Evolutionary conservation across 1,284 basidiomycete genomes (phyloP), one percentile per base, ranked within the genome.

Genomic region (Athelia sp.): DNA sequence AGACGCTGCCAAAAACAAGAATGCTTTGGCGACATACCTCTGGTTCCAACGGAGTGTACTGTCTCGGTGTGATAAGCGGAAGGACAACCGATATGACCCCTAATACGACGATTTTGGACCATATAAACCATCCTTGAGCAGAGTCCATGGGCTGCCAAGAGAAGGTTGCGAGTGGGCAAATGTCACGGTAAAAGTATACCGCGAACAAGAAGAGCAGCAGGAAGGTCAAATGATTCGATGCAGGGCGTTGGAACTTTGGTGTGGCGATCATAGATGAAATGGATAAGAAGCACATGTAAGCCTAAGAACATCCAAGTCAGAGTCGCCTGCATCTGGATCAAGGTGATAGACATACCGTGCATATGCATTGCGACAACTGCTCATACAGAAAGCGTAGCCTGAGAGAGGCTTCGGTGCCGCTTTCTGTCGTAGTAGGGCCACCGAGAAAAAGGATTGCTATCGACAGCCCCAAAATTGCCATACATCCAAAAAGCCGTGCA

Each of bases 101-200:
- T 4, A 78, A 53, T 3, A 73, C 19, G 0, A 51, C 53, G 2
- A 73, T 49, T 51, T 71, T 72, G 2, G 58, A 53, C 71, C 72
- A 76, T 11, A 76, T 45, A 24, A 70, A 40, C 24, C 45, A 50
- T 4, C 69, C 69, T 54, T 73, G 67, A 4, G 46, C 36, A 1
- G 49, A 19, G 53, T 76, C 74, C 26, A 55, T 50, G 31, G 72
- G 71, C 2, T 44, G 26, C 34, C 52, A 49, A 1, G 60, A 62
- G 51, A 65, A 82, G 0, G 81, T 87, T 17, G 73, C 67, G 4
- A 84, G 60, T 9, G 86, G 84, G 63, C 74, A 81, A 18, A 87
- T 50, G 61, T 88, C 83, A n/a, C 84, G 75, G 60, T 83, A 84
- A 9, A 68, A 63, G 60, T 79, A 86, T 14, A 78, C 66, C 49